Base-by-base conservation (phyloP, 1,139 yeast genomes). In the Trichomonascaceae sp. region DNA sequence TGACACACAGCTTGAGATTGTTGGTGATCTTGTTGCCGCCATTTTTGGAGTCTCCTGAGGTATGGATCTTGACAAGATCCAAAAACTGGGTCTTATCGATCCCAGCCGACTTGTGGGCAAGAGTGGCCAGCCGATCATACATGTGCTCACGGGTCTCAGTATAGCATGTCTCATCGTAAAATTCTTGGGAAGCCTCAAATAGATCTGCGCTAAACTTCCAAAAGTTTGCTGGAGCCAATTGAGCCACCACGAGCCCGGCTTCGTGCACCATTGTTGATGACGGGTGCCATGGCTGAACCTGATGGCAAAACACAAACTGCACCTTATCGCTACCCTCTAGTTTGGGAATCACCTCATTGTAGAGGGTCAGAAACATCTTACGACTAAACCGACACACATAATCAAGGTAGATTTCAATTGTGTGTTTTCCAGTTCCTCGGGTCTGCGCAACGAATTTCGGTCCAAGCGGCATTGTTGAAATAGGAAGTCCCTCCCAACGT, bases 241-340 rank as follows among this genome's bases (percentile, higher is more conserved):
- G 61, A 8, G 80, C 78, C 22, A 78, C 75, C 0, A 76, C 89
- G 30, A 84, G 56, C 0, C 79, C 68, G 29, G 81, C 79, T 48
- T 84, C 95, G 50, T 78, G 76, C 30, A 76, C 63, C 31, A 72
- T 59, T 6, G 70, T 67, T 1, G 87, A 76, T 35, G 72, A 68
- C 22, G 89, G 76, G 52, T 82, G 94, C 93, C 93, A 82, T 43
- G 92, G 89, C 56, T 82, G 93, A 26, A 78, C 64, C 25, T 76
- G 84, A 45, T 79, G 76, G 42, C 76, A 67, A 51, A 53, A 54
- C 28, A 55, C 50, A 40, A 52, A 54, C 46, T 73, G 74, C 47
- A 76, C 71, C 41, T 65, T 54, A 35, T 64, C 66, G 34, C 60
- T 54, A 31, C 56, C 42, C 34, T 71, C 65, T 35, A 76, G 56